Evolutionary conservation across 2,329 filamentous ascomycete species (phyloP).

Genomic region (Knufia fluminis): DNA sequence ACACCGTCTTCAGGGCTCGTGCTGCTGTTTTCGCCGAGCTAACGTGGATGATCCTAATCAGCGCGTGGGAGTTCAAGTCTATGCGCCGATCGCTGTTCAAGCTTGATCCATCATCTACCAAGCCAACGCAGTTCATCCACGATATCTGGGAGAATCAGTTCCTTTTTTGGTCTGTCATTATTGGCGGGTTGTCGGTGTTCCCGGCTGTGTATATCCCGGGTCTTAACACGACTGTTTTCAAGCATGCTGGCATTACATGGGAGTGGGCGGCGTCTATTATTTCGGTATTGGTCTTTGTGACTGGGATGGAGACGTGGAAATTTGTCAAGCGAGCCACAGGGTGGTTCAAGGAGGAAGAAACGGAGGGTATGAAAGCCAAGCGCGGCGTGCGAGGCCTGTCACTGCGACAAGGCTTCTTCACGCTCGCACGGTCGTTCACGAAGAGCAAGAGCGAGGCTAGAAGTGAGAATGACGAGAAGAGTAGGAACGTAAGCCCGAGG

Average conservation of each 20-base stretch:
- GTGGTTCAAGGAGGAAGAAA: constrained; percentile 26
- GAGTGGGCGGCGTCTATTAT: constrained; percentile 61
- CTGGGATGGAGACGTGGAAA: constrained; percentile 57
- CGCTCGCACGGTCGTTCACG: constrained; percentile 25
- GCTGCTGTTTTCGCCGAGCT: constrained; percentile 65
- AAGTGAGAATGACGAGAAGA: constrained; percentile 5
- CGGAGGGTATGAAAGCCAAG: constrained; percentile 24
- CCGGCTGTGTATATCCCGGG: constrained; percentile 58
- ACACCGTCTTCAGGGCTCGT: constrained; percentile 56
- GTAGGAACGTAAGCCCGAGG: not conserved
- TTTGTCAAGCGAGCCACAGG: constrained; percentile 46
- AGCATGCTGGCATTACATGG: constrained; percentile 56
- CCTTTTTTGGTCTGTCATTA: constrained; percentile 54
- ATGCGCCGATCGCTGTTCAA: constrained; percentile 66
- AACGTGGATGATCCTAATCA: constrained; percentile 65
- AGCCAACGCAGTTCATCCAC: constrained; percentile 51
- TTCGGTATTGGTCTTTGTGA: constrained; percentile 50
- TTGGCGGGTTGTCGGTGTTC: constrained; percentile 48
- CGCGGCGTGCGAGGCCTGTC: constrained; percentile 21
- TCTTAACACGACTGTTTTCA: constrained; percentile 55
- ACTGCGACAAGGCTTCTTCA: constrained; percentile 28
- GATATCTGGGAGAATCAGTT: constrained; percentile 64
- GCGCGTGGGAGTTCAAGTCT: constrained; percentile 70
- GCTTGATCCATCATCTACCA: constrained; percentile 44
- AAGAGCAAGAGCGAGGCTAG: constrained; percentile 24